phyloP scores from a whole-genome alignment of 805 yeast species.

The Saitoella complicata region DNA sequence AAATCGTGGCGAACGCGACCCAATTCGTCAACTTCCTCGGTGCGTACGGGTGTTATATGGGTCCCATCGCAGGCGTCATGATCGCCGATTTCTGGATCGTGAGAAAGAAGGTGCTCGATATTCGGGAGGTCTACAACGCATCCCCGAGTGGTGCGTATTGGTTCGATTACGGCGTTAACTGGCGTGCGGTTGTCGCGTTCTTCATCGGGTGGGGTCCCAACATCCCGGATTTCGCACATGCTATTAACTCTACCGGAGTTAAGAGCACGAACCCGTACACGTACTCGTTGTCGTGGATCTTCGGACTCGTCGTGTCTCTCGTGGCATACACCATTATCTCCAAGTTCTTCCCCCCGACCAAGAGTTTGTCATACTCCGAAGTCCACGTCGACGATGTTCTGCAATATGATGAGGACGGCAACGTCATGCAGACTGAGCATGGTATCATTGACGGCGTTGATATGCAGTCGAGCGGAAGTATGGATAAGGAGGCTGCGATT shows the following conservation, averaged over 20 bases:
- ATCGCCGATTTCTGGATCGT: conserved; percentile 43
- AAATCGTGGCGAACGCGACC: conserved; percentile 11
- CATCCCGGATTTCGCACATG: conserved; percentile 15
- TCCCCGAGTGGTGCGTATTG: not conserved
- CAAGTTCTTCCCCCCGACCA: not conserved
- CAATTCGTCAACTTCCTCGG: conserved; percentile 11
- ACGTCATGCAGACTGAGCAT: too few species aligned
- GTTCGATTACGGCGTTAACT: conserved; percentile 26
- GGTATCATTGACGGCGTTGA: too few species aligned
- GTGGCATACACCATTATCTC: not conserved
- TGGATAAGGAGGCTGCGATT: too few species aligned
- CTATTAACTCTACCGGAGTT: conserved; percentile 7
- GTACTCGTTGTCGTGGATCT: not conserved
- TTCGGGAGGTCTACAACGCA: not conserved
- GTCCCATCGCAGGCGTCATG: conserved; percentile 12
- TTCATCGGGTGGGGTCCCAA: conserved; percentile 17
- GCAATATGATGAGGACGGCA: too few species aligned
- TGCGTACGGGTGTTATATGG: conserved; percentile 7
- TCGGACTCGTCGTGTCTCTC: not conserved
- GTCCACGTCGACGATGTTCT: too few species aligned
- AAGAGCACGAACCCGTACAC: not conserved
- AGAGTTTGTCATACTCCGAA: too few species aligned
- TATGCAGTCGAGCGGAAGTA: too few species aligned
- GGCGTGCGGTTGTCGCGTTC: conserved; percentile 28
- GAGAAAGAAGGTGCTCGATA: not conserved